Percentiles rank a stretch among this genome's conserved stretches.
phyloP scores from a whole-genome alignment of 257 asterid species.

The Ilex asprella region DNA sequence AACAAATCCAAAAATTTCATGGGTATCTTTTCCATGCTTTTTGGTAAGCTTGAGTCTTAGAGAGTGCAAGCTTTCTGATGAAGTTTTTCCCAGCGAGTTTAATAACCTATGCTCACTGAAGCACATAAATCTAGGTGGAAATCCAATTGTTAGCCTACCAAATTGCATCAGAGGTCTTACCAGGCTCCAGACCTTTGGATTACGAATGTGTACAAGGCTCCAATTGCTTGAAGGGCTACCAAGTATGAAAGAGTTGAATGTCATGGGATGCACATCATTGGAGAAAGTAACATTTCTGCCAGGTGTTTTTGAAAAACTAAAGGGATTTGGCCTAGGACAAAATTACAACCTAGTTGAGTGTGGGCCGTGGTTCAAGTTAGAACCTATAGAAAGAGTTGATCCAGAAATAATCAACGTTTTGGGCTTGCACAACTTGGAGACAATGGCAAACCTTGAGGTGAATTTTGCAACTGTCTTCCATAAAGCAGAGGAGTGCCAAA shows the following conservation, averaged over 20 bases:
- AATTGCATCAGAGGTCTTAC: no score
- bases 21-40: background rate
- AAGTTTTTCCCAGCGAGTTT: background rate
- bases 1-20: background rate
- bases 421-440: background rate
- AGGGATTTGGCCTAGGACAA: background rate
- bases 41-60: background rate
- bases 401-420: background rate
- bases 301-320: background rate
- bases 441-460: background rate
- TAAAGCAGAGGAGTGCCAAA: background rate
- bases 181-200: no score
- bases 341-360: background rate
- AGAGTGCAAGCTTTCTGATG: background rate
- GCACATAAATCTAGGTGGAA: background rate
- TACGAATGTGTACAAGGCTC: no score
- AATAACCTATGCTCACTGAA: background rate
- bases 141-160: background rate
- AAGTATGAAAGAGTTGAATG: no score
- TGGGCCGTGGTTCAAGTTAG: background rate
- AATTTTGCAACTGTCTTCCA: no score
- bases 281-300: background rate
- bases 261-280: background rate
- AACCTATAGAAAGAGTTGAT: background rate
- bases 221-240: background rate